Conservation (phyloP, 805 yeast genomes). For the Candida tammaniensis region DNA sequence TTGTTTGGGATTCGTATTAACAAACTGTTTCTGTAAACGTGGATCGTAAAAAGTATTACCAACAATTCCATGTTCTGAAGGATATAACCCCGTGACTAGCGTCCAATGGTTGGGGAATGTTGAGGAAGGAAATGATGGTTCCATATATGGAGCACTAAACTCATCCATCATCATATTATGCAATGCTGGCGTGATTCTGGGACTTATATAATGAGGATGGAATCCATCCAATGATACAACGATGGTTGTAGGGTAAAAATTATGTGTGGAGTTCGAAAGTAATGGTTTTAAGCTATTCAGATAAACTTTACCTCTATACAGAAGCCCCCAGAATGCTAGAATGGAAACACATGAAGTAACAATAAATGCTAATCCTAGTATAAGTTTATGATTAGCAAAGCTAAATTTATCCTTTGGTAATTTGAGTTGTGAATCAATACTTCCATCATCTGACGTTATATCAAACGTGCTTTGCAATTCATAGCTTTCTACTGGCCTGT, state of each 20-base stretch:
- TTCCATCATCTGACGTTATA: no score
- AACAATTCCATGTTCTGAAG: constrained; percentile 82
- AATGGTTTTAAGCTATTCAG: no score
- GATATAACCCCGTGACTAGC: constrained; percentile 79
- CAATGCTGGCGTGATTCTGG: constrained; percentile 66
- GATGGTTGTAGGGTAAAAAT: constrained; percentile 75
- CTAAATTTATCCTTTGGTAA: no score
- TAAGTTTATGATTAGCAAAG: no score
- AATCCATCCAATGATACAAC: constrained; percentile 83
- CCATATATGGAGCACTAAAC: constrained; percentile 77
- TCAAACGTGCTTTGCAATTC: constrained; percentile 9
- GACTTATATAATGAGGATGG: constrained; percentile 81
- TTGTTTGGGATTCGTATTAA: constrained; percentile 54
- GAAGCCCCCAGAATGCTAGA: no score
- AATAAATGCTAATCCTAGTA: no score
- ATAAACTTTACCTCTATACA: no score
- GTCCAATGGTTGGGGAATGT: constrained; percentile 95
- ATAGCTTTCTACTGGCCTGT: constrained; percentile 11
- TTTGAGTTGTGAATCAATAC: no score
- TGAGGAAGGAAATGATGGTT: constrained; percentile 83
- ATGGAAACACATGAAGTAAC: no score
- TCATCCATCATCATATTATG: constrained; percentile 52
- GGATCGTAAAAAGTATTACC: constrained; percentile 81
- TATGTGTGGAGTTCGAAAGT: constrained; percentile 60
- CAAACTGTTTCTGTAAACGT: constrained; percentile 49